Evolutionary conservation across 139 green algal genomes (phyloP).

Genomic region (Choricystis sp.): DNA sequence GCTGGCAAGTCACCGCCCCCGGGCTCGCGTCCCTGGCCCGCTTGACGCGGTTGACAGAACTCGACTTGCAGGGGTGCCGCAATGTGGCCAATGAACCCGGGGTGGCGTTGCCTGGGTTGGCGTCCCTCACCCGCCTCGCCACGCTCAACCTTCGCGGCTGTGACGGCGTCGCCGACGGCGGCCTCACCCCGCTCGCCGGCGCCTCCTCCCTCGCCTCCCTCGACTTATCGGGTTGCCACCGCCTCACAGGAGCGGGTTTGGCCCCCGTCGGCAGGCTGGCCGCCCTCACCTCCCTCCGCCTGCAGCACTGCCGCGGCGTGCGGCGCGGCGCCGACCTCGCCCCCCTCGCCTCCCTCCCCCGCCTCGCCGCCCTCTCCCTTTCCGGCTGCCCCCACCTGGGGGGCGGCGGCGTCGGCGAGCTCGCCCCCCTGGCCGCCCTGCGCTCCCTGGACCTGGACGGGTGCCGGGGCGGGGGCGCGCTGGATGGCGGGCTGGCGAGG

Average conservation of each 20-base stretch:
- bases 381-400: background rate
- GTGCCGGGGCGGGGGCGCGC: background rate
- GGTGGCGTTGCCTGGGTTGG: background rate
- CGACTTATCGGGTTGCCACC: background rate
- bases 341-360: background rate
- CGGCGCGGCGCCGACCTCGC: no score
- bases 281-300: background rate
- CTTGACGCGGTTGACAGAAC: background rate
- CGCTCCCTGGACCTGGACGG: background rate
- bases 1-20: background rate
- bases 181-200: background rate
- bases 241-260: background rate
- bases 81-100: background rate
- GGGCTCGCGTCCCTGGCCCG: background rate
- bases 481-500: conserved; percentile 9
- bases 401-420: background rate
- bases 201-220: background rate
- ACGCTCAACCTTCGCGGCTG: background rate
- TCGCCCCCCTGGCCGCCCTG: background rate
- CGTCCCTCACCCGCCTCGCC: no score
- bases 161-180: background rate
- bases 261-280: background rate
- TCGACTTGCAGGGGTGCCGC: background rate
- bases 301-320: no score
- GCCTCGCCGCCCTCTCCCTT: background rate